Percentiles rank a stretch among this genome's conserved stretches.
Conservation (phyloP, 1,284 basidiomycete species). For the Apiotrichum porosum region DNA sequence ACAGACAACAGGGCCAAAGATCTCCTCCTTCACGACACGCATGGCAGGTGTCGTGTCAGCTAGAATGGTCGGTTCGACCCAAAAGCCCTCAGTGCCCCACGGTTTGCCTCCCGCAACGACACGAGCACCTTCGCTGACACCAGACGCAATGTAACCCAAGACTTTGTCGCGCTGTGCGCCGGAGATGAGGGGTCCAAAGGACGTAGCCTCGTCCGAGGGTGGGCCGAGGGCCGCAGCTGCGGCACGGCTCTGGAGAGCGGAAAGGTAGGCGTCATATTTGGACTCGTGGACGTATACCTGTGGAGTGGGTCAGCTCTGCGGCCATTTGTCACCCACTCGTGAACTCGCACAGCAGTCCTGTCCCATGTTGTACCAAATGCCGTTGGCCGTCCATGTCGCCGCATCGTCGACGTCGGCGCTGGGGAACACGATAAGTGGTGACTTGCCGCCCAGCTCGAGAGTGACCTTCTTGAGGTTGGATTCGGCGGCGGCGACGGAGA, state of each 20-base stretch:
- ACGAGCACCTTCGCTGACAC: conserved; percentile 78
- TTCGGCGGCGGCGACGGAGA: conserved; percentile 76
- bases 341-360: conserved; percentile 57
- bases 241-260: conserved; percentile 62
- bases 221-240: conserved; percentile 64
- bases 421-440: conserved; percentile 51
- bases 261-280: conserved; percentile 74
- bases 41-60: conserved; percentile 36
- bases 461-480: conserved; percentile 72
- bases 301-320: background rate
- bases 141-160: conserved; percentile 80
- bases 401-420: conserved; percentile 65
- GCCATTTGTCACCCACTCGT: conserved; percentile 53
- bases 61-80: conserved; percentile 48
- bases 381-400: conserved; percentile 51
- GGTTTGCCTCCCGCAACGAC: conserved; percentile 68
- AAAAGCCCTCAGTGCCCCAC: conserved; percentile 44
- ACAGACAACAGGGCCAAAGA: conserved; percentile 52
- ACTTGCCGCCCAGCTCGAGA: conserved; percentile 56
- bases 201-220: conserved; percentile 67
- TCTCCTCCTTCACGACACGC: conserved; percentile 45
- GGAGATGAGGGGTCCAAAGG: conserved; percentile 78
- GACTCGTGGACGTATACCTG: conserved; percentile 71
- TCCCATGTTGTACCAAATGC: conserved; percentile 39
- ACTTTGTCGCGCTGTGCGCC: conserved; percentile 83